Percentiles rank a stretch among this genome's conserved stretches.
Evolutionary conservation across 345 rosid species (phyloP).

Genomic region (Limnanthes douglasii): DNA sequence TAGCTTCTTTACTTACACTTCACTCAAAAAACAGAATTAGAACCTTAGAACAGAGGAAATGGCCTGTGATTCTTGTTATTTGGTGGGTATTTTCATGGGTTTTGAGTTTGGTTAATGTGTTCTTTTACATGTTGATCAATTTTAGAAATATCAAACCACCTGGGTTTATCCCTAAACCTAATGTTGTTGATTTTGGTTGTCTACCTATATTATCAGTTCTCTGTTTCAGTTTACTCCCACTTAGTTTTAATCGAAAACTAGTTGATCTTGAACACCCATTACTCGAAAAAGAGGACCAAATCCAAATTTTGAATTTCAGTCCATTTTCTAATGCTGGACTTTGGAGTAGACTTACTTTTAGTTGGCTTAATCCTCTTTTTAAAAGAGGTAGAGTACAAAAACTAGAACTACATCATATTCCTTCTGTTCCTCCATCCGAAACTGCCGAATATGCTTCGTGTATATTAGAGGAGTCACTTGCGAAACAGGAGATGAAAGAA

Average conservation of each 20-base stretch:
- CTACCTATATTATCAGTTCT: slow-evolving; percentile 22
- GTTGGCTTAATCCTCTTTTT: slow-evolving; percentile 49
- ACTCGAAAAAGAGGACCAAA: no score
- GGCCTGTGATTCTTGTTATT: slow-evolving; percentile 33
- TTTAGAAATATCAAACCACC: slow-evolving; percentile 10
- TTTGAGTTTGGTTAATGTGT: slow-evolving; percentile 12
- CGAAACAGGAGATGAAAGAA: slow-evolving; percentile 18
- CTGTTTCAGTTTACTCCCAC: slow-evolving; percentile 12
- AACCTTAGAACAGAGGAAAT: slow-evolving; percentile 8
- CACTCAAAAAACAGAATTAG: slow-evolving; percentile 10
- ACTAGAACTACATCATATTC: slow-evolving; percentile 33
- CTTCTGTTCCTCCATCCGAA: slow-evolving; percentile 39
- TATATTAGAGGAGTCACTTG: slow-evolving; percentile 30
- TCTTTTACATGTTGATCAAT: slow-evolving; percentile 9
- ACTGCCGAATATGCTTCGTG: slow-evolving; percentile 32
- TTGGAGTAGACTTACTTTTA: slow-evolving; percentile 31
- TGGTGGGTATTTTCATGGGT: slow-evolving; percentile 38
- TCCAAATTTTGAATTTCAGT: not conserved
- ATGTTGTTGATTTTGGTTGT: slow-evolving; percentile 21
- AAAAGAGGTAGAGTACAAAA: slow-evolving; percentile 21
- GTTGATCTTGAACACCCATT: no score
- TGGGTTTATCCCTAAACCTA: slow-evolving; percentile 13
- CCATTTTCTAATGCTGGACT: slow-evolving; percentile 23
- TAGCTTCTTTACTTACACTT: slow-evolving; percentile 16
- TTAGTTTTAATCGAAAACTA: slow-evolving; percentile 2